Conservation (phyloP, 768 basidiomycete genomes). For the Serendipita vermifera region DNA sequence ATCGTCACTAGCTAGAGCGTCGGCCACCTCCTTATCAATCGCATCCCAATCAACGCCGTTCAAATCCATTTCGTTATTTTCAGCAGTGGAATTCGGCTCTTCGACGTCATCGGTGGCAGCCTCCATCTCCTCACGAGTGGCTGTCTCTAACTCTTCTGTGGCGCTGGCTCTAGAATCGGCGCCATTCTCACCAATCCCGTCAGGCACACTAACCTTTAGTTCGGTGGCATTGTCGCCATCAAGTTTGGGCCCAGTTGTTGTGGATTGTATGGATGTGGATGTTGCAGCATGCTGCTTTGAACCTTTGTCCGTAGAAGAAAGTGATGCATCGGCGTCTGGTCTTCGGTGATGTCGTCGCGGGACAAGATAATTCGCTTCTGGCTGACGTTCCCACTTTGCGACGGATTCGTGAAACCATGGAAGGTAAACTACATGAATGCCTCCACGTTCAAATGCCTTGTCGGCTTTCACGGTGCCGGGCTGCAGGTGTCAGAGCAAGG, state of each 20-base stretch:
- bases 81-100: conserved; percentile 24
- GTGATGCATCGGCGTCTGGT: neutral
- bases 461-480: conserved; percentile 88
- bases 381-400: conserved; percentile 73
- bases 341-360: neutral
- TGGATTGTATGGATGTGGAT: too few species aligned
- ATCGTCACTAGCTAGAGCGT: conserved; percentile 41
- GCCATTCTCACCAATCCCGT: conserved; percentile 1
- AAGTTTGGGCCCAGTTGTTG: conserved; percentile 1
- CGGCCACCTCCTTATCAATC: conserved; percentile 78
- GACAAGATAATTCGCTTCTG: conserved; percentile 63
- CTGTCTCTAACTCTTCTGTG: neutral
- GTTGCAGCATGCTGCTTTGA: conserved; percentile 5
- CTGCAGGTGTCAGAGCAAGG: conserved; percentile 27
- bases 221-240: neutral
- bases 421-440: conserved; percentile 74
- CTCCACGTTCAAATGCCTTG: conserved; percentile 58
- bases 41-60: conserved; percentile 58
- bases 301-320: neutral
- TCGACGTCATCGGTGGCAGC: conserved; percentile 17
- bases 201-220: conserved; percentile 9
- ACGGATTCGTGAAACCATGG: conserved; percentile 84
- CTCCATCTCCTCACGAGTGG: conserved; percentile 22
- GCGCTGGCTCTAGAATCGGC: neutral
- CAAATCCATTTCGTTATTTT: conserved; percentile 24